phyloP scores from a whole-genome alignment of 73 alveolate genomes.

The Paramecium primaurelia region DNA sequence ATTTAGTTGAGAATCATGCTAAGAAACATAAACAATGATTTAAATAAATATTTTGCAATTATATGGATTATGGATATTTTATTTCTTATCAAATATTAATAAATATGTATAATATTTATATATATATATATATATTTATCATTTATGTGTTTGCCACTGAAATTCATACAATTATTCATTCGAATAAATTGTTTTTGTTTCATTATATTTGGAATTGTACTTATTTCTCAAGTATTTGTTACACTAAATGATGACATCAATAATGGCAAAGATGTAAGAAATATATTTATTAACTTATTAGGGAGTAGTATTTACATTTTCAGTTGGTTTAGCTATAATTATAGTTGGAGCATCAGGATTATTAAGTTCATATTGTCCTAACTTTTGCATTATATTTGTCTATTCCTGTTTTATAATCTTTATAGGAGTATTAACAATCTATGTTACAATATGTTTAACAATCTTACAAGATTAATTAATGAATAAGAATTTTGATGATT shows the following conservation, averaged over 20 bases:
- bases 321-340: not conserved
- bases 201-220: not conserved
- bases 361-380: not conserved
- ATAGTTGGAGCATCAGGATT: not conserved
- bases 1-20: slow-evolving; percentile 31
- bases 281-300: not conserved
- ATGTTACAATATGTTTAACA: not conserved
- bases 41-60: not conserved
- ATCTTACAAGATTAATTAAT: not conserved
- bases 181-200: not conserved
- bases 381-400: not conserved
- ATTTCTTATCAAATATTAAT: not conserved
- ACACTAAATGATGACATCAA: not conserved
- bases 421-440: not conserved
- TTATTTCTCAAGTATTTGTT: not conserved
- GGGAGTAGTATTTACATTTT: not conserved
- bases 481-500: not conserved
- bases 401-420: not conserved
- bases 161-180: not conserved
- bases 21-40: not conserved
- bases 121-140: not conserved
- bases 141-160: slow-evolving; percentile 11
- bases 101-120: not conserved
- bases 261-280: not conserved
- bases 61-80: not conserved